Evolutionary conservation across 495 filamentous ascomycete genomes (phyloP).

Genomic region (Chaetomium cochliodes): DNA sequence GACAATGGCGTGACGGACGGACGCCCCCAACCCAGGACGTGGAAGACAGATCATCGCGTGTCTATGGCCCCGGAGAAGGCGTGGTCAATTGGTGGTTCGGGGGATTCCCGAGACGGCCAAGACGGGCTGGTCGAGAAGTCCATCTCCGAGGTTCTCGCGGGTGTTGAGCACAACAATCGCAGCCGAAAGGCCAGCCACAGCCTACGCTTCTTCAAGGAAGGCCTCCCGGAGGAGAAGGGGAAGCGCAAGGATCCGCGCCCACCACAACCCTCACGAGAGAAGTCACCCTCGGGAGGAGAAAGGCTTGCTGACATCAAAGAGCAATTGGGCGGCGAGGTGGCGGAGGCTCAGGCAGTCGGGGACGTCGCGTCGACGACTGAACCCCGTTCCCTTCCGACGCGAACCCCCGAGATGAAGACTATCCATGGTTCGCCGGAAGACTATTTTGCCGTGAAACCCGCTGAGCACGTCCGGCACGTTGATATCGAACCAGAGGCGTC

Average conservation of each 20-base stretch:
- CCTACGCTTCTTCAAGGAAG: conserved; percentile 89
- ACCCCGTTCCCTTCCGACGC: conserved; percentile 22
- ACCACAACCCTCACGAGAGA: conserved; percentile 35
- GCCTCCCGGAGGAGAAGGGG: conserved; percentile 59
- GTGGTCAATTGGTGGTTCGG: conserved; percentile 56
- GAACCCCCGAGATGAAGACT: conserved; percentile 22
- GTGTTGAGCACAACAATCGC: conserved; percentile 73
- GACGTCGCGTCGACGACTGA: conserved; percentile 15
- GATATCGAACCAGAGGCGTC: conserved; percentile 12
- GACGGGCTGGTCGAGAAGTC: conserved; percentile 71
- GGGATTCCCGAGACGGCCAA: conserved; percentile 39
- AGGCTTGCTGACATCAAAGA: conserved; percentile 19
- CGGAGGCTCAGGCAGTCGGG: conserved; percentile 12
- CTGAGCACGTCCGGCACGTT: conserved; percentile 3
- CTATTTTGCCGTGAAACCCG: conserved; percentile 22
- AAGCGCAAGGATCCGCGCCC: conserved; percentile 44
- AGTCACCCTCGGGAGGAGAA: conserved; percentile 22
- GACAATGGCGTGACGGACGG: conserved; percentile 34
- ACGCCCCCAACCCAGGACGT: conserved; percentile 41
- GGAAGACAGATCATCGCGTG: conserved; percentile 45
- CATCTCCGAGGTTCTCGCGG: conserved; percentile 76
- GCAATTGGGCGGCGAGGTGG: conserved; percentile 7
- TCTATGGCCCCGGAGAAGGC: conserved; percentile 51
- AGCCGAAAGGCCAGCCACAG: conserved; percentile 95
- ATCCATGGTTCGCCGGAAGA: conserved; percentile 28